These are phyloP conservation scores for Polyporus arcularius DNA, from an alignment of 768 basidiomycete species.

Conservation along the genomic window DNA sequence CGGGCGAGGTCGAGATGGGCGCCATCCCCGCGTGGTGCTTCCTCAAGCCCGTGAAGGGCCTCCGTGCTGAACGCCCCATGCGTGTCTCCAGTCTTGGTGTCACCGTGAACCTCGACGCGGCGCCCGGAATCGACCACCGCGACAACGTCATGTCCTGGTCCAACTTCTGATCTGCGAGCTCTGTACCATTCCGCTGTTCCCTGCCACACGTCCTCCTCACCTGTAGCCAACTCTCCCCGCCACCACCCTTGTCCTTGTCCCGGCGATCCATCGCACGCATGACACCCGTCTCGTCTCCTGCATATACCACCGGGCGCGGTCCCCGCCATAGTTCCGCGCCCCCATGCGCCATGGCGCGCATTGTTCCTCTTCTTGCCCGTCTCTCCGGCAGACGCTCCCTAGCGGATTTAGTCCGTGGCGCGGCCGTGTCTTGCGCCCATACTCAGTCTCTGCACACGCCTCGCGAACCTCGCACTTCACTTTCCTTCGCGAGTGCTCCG, in stretches of 20 bases:
- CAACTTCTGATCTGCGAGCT: slow-evolving; percentile 45
- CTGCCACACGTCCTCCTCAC: not conserved
- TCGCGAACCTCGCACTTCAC: too few species aligned
- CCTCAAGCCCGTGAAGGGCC: slow-evolving; percentile 59
- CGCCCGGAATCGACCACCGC: slow-evolving; percentile 36
- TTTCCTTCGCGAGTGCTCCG: too few species aligned
- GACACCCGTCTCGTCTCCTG: not conserved
- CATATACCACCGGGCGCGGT: not conserved
- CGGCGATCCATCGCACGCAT: not conserved
- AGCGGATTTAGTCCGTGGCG: slow-evolving; percentile 14
- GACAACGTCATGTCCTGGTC: slow-evolving; percentile 70
- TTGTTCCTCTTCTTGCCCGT: not conserved
- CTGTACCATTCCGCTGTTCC: not conserved
- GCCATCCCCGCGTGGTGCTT: slow-evolving; percentile 81
- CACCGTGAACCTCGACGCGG: slow-evolving; percentile 52
- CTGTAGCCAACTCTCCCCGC: not conserved
- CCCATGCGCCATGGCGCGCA: slow-evolving; percentile 7
- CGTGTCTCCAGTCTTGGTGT: slow-evolving; percentile 57
- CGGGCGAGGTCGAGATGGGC: slow-evolving; percentile 60
- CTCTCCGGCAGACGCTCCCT: slow-evolving; percentile 15
- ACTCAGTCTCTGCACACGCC: not conserved
- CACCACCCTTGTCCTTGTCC: not conserved
- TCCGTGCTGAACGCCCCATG: slow-evolving; percentile 62
- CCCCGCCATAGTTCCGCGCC: slow-evolving; percentile 1
- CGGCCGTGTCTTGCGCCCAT: not conserved